A percentile compares a stretch with the other conserved stretches of the same genome.
These are phyloP conservation scores for Angomonas deanei DNA, from an alignment of 208 protist genomes.

Conservation along the genomic window DNA sequence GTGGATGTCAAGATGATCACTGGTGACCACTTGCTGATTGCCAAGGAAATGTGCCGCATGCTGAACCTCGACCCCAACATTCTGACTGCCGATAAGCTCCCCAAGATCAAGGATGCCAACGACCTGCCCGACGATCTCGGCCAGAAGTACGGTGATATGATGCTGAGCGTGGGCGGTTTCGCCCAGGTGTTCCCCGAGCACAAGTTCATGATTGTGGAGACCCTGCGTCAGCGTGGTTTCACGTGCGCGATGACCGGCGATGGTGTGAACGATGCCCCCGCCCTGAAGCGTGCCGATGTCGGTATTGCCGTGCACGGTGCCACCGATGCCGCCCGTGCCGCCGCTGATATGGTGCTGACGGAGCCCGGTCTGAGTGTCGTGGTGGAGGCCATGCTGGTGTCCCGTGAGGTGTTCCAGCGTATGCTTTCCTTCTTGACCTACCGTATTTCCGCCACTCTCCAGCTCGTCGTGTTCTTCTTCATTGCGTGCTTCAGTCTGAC, in stretches of 20 bases:
- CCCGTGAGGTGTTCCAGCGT: constrained; percentile 93
- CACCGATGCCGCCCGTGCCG: constrained; percentile 91
- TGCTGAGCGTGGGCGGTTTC: constrained; percentile 71
- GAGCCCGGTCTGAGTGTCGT: constrained; percentile 89
- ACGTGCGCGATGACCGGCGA: constrained; percentile 96
- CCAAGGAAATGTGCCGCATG: constrained; percentile 90
- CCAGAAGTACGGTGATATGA: constrained; percentile 66
- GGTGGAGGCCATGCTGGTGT: constrained; percentile 89
- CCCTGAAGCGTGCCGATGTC: constrained; percentile 94
- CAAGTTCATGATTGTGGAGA: constrained; percentile 94
- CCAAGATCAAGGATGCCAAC: constrained; percentile 54
- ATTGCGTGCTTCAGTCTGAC: constrained; percentile 73
- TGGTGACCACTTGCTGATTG: constrained; percentile 90
- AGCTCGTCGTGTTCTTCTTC: constrained; percentile 84
- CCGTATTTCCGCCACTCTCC: constrained; percentile 73
- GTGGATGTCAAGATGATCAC: constrained; percentile 96
- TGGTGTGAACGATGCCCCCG: constrained; percentile 95
- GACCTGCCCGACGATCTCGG: constrained; percentile 53
- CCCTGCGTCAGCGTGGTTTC: constrained; percentile 84
- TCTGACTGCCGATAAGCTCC: constrained; percentile 61
- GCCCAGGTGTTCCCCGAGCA: constrained; percentile 94
- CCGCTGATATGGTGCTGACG: constrained; percentile 94
- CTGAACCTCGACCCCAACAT: constrained; percentile 91
- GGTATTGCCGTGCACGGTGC: constrained; percentile 93
- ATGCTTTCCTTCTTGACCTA: constrained; percentile 89